Base-by-base conservation (phyloP, 2,329 filamentous ascomycete species). In the Nannizziopsis arthrosporioides region DNA sequence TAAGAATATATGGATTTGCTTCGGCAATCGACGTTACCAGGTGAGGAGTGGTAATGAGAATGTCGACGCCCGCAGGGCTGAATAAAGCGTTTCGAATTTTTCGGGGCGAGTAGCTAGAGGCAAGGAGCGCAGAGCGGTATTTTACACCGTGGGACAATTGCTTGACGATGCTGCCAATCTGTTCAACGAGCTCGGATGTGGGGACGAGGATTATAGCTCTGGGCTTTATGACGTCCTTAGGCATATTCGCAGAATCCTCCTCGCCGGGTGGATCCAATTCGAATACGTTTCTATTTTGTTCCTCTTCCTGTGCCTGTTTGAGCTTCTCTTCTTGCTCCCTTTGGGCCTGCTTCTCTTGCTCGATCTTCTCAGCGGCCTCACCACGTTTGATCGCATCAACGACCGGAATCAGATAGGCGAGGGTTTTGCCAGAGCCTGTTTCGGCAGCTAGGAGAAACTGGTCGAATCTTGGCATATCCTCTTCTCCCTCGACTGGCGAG, bases 341-440 rank as follows among this genome's bases (percentile, higher is more conserved):
- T 47, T 77, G 73, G 54, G 87, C 82, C 12, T 70, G 75, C 51
- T 80, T 79, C 47, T 64, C 61, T 15, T 50, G 36, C 46, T 65
- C 61, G 1, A 76, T 72, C 48, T 78, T 73, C 54, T 88, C 82
- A 10, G 69, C 64, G 0, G 73, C 71, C 60, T 90, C 85, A 5
- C 79, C 80, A 31, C 78, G 71, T 68, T 98, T 98, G 58, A 98
- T 67, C 7, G 85, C 84, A 66, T 98, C 81, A 45, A 98, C 73
- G 12, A 82, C 76, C 0, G 92, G 93, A 4, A 95, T 68, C 4
- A 96, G 71, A 61, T 98, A 98, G 7, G 92, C 87, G 53, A 98
- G 72, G 1, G 92, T 98, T 72, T 98, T 98, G 51, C 92, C 92
- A 0, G 92, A 96, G 10, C 92, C 92, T 0, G 92, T 98, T 71